Evolutionary conservation across 352 stramenopile genomes (phyloP), one percentile per base, ranked within the genome.

Genomic region (Pythium coloratum): DNA sequence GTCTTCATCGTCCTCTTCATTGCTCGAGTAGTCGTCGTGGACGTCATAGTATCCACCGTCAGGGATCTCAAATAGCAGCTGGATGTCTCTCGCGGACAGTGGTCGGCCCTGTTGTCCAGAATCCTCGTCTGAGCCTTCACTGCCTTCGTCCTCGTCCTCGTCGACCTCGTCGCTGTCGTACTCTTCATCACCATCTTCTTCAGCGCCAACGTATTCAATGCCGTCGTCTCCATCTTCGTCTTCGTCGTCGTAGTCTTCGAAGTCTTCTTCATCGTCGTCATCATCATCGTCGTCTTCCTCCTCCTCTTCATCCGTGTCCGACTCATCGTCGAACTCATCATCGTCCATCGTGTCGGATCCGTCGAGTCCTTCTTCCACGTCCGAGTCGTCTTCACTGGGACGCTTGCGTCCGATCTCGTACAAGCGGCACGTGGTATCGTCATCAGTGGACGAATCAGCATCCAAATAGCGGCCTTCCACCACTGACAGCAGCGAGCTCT

Each of bases 391-490:
- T 70, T 97, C 90, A 49, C 86, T 85, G 12, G 87, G 82, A 1
- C 88, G 86, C 58, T 92, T 94, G 2, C 90, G 77, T 9, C 90
- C 90, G 53, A 96, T 82, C 46, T 97, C 89, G 47, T 97, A 97
- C n/a, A 96, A 67, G 14, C 86, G 84, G 40, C 86, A 96, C 18
- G 94, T 78, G 0, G 86, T 83, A 67, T 94, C 86, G 51, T 95
- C 82, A n/a, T 91, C 77, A 18, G 78, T 71, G 12, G 81, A 79
- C 13, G 78, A 76, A 2, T 77, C 73, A 28, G 82, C 78, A 58
- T 92, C 79, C 16, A 88, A 50, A 59, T 94, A 93, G 14, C 85
- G 71, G 6, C 87, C 87, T 76, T 95, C 85, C 16, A 95, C 77
- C 9, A 89, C 76, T 58, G 83, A 88, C 1, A 93, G 62, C 33